These are phyloP conservation scores for Mycena maculata DNA, from an alignment of 768 basidiomycete genomes.

Conservation along the genomic window DNA sequence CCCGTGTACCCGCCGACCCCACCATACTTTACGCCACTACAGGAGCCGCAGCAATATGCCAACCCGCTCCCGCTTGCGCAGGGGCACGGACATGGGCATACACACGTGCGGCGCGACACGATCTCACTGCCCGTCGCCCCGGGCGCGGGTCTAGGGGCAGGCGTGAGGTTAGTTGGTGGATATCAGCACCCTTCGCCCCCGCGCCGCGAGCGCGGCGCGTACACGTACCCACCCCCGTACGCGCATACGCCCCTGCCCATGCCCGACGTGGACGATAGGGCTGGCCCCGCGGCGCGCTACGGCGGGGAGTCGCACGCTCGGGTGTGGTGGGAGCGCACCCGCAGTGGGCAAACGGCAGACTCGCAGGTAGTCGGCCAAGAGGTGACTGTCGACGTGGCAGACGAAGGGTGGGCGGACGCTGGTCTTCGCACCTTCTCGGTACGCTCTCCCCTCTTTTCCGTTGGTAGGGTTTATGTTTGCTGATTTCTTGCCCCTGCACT, in stretches of 20 bases:
- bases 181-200: constrained; percentile 35
- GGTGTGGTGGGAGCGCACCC: constrained; percentile 25
- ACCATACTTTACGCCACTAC: background rate
- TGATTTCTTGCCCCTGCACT: background rate
- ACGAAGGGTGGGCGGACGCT: constrained; percentile 44
- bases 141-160: constrained; percentile 23
- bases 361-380: background rate
- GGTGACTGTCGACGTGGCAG: constrained; percentile 14
- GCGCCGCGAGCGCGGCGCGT: constrained; percentile 33
- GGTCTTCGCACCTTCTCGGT: constrained; percentile 37
- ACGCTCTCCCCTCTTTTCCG: background rate
- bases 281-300: constrained; percentile 18
- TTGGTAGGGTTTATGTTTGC: background rate
- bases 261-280: background rate
- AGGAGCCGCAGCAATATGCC: background rate
- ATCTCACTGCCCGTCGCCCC: constrained; percentile 44
- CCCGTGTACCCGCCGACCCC: background rate
- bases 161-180: constrained; percentile 20
- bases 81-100: constrained; percentile 22
- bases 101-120: constrained; percentile 43
- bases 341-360: background rate
- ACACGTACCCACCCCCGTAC: constrained; percentile 32
- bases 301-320: constrained; percentile 3
- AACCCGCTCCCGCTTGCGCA: constrained; percentile 31
- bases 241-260: background rate